phyloP scores from a whole-genome alignment of 2,329 filamentous ascomycete species.

The Botrytis aclada region DNA sequence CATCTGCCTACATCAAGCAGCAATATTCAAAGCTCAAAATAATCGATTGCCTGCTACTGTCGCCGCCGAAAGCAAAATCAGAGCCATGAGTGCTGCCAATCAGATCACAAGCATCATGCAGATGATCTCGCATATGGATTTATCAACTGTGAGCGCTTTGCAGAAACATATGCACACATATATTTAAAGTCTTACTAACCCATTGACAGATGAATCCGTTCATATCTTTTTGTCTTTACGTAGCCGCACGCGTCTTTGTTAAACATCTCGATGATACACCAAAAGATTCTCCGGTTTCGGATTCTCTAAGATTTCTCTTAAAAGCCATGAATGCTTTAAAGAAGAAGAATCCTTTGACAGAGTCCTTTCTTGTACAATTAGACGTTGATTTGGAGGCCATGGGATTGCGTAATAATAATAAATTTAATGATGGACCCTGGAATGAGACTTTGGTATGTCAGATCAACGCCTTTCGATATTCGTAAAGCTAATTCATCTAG shows the following conservation, averaged over 20 bases:
- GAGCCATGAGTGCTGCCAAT: constrained; percentile 89
- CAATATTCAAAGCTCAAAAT: constrained; percentile 95
- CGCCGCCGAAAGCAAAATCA: constrained; percentile 83
- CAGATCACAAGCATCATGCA: constrained; percentile 95
- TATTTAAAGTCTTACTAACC: constrained; percentile 8
- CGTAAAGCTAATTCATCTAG: constrained; percentile 26
- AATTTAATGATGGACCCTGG: constrained; percentile 50
- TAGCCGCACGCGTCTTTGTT: constrained; percentile 91
- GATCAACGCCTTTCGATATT: constrained; percentile 20
- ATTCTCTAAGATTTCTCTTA: constrained; percentile 86
- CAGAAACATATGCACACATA: background rate
- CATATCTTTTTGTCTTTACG: constrained; percentile 91
- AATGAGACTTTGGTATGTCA: constrained; percentile 38
- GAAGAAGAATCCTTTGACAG: constrained; percentile 82
- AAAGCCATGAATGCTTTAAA: constrained; percentile 89
- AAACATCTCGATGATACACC: constrained; percentile 95
- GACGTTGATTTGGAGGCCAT: constrained; percentile 85
- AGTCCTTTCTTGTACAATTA: constrained; percentile 90
- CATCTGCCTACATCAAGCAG: constrained; percentile 96
- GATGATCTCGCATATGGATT: constrained; percentile 86
- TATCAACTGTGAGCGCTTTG: constrained; percentile 63
- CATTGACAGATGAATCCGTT: constrained; percentile 84
- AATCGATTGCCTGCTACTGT: constrained; percentile 74
- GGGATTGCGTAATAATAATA: constrained; percentile 56
- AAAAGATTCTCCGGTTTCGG: constrained; percentile 72